Base-by-base conservation (phyloP, 441 rosid genomes). In the Erodium trifolium region DNA sequence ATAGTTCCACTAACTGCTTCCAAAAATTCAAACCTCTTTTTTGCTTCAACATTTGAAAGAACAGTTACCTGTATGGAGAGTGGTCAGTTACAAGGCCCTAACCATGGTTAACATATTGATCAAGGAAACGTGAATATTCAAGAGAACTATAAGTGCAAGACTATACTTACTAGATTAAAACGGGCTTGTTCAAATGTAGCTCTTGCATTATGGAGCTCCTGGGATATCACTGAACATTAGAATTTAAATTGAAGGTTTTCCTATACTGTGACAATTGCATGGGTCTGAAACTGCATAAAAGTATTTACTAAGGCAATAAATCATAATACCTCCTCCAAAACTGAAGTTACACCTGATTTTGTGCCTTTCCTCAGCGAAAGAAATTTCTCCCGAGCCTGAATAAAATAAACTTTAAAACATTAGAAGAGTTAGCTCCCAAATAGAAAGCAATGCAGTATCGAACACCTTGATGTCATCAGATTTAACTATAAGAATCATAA, bases 1-100 rank as follows among this genome's bases (percentile, higher is more conserved):
- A 96, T 96, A 1, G 98, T 96, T 65, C 97, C 97, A 63, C 98
- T 93, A 72, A 93, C 94, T 75, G 98, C 96, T 85, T 96, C 98
- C 73, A 93, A 79, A 78, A 96, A 96, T 78, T 96, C 98, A 83
- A 89, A 96, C 83, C 96, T 93, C 76, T 88, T 96, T 72, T 96
- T 93, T 29, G 97, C 96, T 85, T 96, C 99, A 57, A 96, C 96
- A 84, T 83, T 89, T 34, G 99, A 91, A 80, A 93, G 84, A 63
- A 98, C 86, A 69, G 97, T 90, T 76, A 95, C 86, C 99, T 95
- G 70, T 67, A 72, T 35, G 76, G 39, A 43, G 62, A 75, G 64
- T 49, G 47, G 72, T 57, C 66, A 13, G 73, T 16, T 51, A 63
- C 63, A 63, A 66, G 73, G 39, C 49, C 59, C 73, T 16, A 23